Percentiles rank a stretch among this genome's conserved stretches.
These are phyloP conservation scores for Chytridium lagenaria DNA, from an alignment of 371 early-diverging fungal genomes.

Conservation along the genomic window DNA sequence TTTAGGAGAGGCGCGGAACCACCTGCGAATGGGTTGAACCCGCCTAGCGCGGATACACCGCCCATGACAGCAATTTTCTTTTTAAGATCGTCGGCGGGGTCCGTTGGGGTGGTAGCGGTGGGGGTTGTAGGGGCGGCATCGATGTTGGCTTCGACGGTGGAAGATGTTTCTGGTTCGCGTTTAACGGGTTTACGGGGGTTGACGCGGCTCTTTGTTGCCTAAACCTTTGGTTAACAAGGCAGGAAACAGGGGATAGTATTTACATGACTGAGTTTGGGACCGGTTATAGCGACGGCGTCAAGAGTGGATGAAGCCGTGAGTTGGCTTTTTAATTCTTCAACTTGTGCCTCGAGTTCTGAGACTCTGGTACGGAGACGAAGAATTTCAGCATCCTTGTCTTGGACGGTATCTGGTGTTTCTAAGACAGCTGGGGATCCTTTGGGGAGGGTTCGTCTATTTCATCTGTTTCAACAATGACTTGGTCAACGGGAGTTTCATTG, in stretches of 20 bases:
- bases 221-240: not conserved
- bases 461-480: too few species aligned
- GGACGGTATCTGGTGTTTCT: not conserved
- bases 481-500: too few species aligned
- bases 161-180: not conserved
- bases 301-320: conserved; percentile 3
- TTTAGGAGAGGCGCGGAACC: conserved; percentile 25
- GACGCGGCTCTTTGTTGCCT: conserved; percentile 24
- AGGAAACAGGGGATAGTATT: not conserved
- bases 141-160: not conserved
- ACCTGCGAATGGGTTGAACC: conserved; percentile 37
- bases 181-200: not conserved
- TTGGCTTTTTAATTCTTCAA: conserved; percentile 2
- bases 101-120: not conserved
- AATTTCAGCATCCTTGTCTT: conserved; percentile 29
- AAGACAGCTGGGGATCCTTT: too few species aligned
- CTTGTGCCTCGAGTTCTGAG: conserved; percentile 13
- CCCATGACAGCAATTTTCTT: conserved; percentile 36
- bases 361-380: conserved; percentile 16
- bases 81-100: not conserved
- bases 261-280: conserved; percentile 1
- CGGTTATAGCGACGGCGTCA: not conserved
- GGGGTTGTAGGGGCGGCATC: not conserved
- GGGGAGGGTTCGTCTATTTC: too few species aligned
- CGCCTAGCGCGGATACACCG: conserved; percentile 33